phyloP scores from a whole-genome alignment of 805 yeast species.

The Candida maltosa region DNA sequence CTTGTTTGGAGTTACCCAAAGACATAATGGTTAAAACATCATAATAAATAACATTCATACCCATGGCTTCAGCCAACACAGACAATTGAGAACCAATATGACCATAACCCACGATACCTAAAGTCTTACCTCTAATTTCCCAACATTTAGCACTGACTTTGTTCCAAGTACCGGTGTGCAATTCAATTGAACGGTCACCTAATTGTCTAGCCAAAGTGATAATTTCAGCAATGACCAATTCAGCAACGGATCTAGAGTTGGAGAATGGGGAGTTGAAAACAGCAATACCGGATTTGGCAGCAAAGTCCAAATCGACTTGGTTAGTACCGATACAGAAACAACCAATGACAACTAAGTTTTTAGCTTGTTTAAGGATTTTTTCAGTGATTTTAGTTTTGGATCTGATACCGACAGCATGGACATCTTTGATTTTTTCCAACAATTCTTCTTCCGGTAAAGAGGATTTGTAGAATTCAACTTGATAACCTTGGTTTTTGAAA shows the following conservation, averaged over 20 bases:
- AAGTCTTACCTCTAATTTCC: slow-evolving; percentile 98
- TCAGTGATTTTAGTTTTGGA: slow-evolving; percentile 90
- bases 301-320: slow-evolving; percentile 90
- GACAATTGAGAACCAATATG: slow-evolving; percentile 97
- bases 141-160: slow-evolving; percentile 93
- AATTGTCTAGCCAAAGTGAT: slow-evolving; percentile 92
- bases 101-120: slow-evolving; percentile 96
- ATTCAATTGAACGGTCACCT: slow-evolving; percentile 93
- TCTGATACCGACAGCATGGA: slow-evolving; percentile 96
- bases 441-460: slow-evolving; percentile 90
- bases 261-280: slow-evolving; percentile 99
- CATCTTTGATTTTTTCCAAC: slow-evolving; percentile 88
- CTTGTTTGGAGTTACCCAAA: slow-evolving; percentile 95
- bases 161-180: slow-evolving; percentile 97
- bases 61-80: slow-evolving; percentile 95
- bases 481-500: slow-evolving; percentile 88
- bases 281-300: slow-evolving; percentile 90
- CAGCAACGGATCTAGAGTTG: slow-evolving; percentile 97
- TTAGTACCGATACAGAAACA: slow-evolving; percentile 99
- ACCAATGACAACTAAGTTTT: slow-evolving; percentile 85
- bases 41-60: slow-evolving; percentile 93
- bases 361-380: slow-evolving; percentile 78
- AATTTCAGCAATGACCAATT: slow-evolving; percentile 92
- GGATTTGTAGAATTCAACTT: slow-evolving; percentile 88
- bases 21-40: slow-evolving; percentile 93